Percentiles rank a stretch among this genome's conserved stretches.
These are phyloP conservation scores for Xylaria sp. DNA, from an alignment of 2,329 filamentous ascomycete species.

Conservation along the genomic window DNA sequence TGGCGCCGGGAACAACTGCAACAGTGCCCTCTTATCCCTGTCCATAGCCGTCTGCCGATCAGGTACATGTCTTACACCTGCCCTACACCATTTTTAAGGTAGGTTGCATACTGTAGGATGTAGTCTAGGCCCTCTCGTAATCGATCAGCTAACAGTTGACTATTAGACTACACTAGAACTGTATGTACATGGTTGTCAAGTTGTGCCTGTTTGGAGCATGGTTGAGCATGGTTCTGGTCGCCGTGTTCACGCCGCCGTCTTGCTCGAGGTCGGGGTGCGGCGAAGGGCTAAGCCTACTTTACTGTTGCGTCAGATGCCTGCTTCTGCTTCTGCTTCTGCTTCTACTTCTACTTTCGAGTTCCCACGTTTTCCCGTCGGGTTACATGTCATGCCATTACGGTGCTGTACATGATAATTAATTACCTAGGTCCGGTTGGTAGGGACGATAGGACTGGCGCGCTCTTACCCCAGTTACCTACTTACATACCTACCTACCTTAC, in stretches of 20 bases:
- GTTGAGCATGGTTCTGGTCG: background rate
- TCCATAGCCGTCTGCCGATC: conserved; percentile 4
- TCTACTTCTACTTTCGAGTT: too few species aligned
- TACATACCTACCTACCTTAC: background rate
- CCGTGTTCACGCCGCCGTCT: background rate
- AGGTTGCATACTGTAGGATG: background rate
- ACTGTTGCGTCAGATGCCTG: conserved; percentile 12
- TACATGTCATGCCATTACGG: too few species aligned
- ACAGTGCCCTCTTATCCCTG: conserved; percentile 8
- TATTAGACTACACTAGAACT: background rate
- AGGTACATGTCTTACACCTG: background rate
- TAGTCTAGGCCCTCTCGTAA: conserved; percentile 9
- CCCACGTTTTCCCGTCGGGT: background rate
- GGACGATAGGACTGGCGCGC: background rate
- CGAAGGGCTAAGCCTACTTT: background rate
- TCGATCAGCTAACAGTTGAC: background rate
- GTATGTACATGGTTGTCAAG: background rate
- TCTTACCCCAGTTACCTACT: background rate
- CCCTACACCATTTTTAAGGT: background rate
- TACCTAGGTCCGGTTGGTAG: background rate
- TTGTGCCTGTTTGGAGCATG: conserved; percentile 1
- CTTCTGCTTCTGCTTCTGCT: too few species aligned
- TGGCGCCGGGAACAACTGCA: conserved; percentile 2
- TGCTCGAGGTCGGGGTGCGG: background rate
- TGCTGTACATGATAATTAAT: too few species aligned